These are phyloP conservation scores for Petunia secreta DNA, from an alignment of 257 asterid species.

Conservation along the genomic window DNA sequence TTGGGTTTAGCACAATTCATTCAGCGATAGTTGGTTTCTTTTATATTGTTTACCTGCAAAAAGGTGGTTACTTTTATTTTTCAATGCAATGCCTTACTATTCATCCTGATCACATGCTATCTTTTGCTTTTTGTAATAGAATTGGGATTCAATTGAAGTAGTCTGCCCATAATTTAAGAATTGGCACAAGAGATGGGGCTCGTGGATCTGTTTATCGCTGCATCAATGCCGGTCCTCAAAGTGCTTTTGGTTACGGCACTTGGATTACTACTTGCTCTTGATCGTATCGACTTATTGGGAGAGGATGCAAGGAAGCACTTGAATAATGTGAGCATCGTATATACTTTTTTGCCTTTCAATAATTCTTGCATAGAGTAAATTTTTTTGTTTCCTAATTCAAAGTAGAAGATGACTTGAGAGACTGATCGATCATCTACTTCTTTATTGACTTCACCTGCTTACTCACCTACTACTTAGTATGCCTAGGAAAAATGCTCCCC, in stretches of 20 bases:
- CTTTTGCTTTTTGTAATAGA: not conserved
- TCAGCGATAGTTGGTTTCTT: too few relatives aligned
- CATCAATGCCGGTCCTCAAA: conserved; percentile 77
- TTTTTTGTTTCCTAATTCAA: not conserved
- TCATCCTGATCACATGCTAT: too few relatives aligned
- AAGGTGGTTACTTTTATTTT: not conserved
- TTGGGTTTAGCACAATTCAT: too few relatives aligned
- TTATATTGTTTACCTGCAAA: too few relatives aligned
- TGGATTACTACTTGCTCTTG: conserved; percentile 73
- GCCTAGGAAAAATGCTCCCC: too few relatives aligned
- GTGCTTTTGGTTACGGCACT: conserved; percentile 80
- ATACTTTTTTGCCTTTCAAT: not conserved
- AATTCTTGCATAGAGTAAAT: not conserved
- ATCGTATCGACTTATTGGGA: conserved; percentile 59
- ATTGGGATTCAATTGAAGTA: not conserved
- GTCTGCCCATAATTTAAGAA: not conserved
- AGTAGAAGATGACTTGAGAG: not conserved
- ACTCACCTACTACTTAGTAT: too few relatives aligned
- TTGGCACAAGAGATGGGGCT: conserved; percentile 49
- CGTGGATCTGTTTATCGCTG: conserved; percentile 64
- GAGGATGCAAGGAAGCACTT: conserved; percentile 82
- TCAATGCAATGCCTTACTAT: not conserved
- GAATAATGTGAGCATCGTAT: conserved; percentile 55
- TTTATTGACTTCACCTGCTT: not conserved
- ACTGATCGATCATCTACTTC: not conserved